Evolutionary conservation across 805 yeast species (phyloP), one percentile per base, ranked within the genome.

Genomic region (Middelhovenomyces tepae): DNA sequence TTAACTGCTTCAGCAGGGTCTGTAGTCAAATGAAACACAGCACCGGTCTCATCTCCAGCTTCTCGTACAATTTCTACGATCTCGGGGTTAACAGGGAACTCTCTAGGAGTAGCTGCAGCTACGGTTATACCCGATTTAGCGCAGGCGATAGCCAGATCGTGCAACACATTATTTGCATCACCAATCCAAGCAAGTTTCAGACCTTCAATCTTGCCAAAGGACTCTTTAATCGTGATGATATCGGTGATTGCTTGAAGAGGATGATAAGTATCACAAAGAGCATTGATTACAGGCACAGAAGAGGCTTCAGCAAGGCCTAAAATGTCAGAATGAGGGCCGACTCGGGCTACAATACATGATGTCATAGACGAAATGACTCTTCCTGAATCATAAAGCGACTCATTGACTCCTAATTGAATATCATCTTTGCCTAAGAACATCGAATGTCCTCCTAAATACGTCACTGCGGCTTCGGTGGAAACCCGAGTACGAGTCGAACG

Each of bases 181-280:
- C 98, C 98, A 13, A 91, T 75, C 98, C 98, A 89, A 2, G 95
- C 76, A 31, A 89, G 60, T 48, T 85, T 87, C 43, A 86, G 67
- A 9, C 71, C 73, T 28, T 52, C 43, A 31, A 53, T 40, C 15
- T 48, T 46, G 3, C 75, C 73, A 50, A 83, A 82, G 3, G 76
- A 59, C 59, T 91, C 96, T 43, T 78, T 75, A 39, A 91, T 80
- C 3, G 97, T 87, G 45, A 84, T 62, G 37, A 91, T 47, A 56
- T 91, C 98, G 37, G 96, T 77, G 43, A 91, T 81, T 3, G 97
- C 94, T 62, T 91, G 98, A 51, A 89, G 65, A 15, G 98, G 98
- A 57, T 91, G 98, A 60, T 71, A 91, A 38, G 64, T 76, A 54
- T 91, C 98, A 65, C 96, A 87, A 30, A 91, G 69, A 0, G 96